phyloP scores from a whole-genome alignment of 2,329 filamentous ascomycete species.

The Ceratocystis huliohia region DNA sequence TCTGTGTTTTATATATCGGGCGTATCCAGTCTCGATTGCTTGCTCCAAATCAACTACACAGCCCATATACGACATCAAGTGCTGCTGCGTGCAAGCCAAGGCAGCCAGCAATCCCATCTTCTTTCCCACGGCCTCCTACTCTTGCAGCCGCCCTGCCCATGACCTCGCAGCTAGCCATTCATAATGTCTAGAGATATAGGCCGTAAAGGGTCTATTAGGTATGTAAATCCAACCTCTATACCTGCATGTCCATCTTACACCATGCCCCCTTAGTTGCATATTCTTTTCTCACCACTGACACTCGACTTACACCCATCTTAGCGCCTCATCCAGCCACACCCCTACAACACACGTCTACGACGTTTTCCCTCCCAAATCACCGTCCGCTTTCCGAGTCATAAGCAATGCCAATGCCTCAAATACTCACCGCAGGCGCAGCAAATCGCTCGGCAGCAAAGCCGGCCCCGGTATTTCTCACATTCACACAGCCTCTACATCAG shows the following conservation, averaged over 20 bases:
- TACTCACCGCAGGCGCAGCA: background rate
- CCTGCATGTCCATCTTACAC: background rate
- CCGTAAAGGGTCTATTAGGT: constrained; percentile 12
- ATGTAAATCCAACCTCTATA: background rate
- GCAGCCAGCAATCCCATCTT: background rate
- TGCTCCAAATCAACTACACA: too few species aligned
- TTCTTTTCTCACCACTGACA: constrained; percentile 1
- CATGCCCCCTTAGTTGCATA: background rate
- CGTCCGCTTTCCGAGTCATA: background rate
- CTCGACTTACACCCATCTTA: background rate
- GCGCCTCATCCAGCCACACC: background rate
- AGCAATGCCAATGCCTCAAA: background rate
- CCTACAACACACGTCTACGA: constrained; percentile 13
- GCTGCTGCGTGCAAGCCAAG: background rate
- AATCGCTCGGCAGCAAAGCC: constrained; percentile 13
- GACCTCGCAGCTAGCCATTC: background rate
- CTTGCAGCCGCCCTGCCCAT: background rate
- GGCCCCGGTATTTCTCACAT: constrained; percentile 11
- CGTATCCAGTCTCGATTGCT: too few species aligned
- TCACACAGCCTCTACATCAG: background rate
- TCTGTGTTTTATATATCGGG: background rate
- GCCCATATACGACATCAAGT: background rate
- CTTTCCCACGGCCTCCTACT: background rate
- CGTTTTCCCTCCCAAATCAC: constrained; percentile 9
- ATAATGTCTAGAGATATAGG: constrained; percentile 15